Evolutionary conservation across 2,329 filamentous ascomycete genomes (phyloP).

Genomic region (Pyrenophora seminiperda): DNA sequence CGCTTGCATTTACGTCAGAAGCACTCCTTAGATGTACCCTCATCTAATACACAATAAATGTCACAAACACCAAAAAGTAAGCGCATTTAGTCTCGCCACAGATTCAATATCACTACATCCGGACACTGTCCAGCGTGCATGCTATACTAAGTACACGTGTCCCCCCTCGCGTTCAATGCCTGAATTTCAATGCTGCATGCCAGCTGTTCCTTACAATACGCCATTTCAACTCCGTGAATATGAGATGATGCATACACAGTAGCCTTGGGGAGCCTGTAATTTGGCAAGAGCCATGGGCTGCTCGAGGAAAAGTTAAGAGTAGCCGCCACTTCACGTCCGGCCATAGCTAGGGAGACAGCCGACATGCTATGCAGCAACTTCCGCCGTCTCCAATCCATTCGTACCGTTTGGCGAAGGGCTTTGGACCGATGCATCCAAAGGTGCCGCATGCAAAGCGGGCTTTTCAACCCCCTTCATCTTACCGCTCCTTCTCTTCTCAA

Average conservation of each 20-base stretch:
- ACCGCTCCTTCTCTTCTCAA: constrained; percentile 69
- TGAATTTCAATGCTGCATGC: constrained; percentile 19
- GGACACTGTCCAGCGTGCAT: constrained; percentile 7
- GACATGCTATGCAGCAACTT: constrained; percentile 21
- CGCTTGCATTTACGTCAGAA: constrained; percentile 19
- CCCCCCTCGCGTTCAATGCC: constrained; percentile 22
- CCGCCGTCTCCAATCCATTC: constrained; percentile 30
- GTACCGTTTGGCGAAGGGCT: constrained; percentile 41
- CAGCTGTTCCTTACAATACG: constrained; percentile 24
- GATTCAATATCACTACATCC: background rate
- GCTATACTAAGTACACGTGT: constrained; percentile 28
- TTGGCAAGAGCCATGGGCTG: background rate
- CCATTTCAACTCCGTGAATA: constrained; percentile 15
- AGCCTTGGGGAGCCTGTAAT: background rate
- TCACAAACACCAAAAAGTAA: background rate
- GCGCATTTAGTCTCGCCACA: too few species aligned
- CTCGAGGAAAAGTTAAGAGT: background rate
- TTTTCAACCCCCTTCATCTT: constrained; percentile 59
- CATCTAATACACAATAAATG: too few species aligned
- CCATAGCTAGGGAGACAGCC: background rate
- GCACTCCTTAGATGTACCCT: too few species aligned
- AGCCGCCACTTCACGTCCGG: background rate
- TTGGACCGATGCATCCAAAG: constrained; percentile 69
- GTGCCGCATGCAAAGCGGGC: constrained; percentile 86
- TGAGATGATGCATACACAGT: constrained; percentile 1